These are phyloP conservation scores for Saccharum officinarum DNA, from an alignment of 176 grass and related monocot genomes.

Conservation along the genomic window DNA sequence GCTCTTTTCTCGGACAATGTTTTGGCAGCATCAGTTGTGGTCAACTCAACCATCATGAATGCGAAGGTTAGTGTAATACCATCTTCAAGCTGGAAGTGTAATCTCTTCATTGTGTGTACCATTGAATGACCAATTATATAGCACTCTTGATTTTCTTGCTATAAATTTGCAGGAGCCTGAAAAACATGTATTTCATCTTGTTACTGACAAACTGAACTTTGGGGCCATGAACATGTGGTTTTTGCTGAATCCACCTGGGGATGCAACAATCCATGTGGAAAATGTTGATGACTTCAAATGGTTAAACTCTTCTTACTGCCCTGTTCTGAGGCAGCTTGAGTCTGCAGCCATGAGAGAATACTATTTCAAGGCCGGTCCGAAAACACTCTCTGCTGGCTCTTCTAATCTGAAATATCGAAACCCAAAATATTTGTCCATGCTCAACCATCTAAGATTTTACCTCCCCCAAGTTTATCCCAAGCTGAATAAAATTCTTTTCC, in stretches of 20 bases:
- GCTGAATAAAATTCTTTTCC: constrained; percentile 68
- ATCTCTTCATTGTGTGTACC: background rate
- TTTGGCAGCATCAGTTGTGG: constrained; percentile 70
- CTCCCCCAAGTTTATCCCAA: constrained; percentile 62
- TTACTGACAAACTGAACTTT: constrained; percentile 73
- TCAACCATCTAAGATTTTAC: constrained; percentile 63
- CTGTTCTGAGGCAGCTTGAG: constrained; percentile 61
- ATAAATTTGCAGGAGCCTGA: constrained; percentile 57
- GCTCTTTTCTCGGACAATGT: constrained; percentile 75
- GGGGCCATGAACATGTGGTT: constrained; percentile 80
- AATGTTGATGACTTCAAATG: constrained; percentile 76
- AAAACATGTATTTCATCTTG: constrained; percentile 74
- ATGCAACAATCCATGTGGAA: constrained; percentile 66
- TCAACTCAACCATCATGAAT: constrained; percentile 67
- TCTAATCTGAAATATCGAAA: constrained; percentile 72
- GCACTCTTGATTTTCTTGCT: background rate
- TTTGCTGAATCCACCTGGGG: constrained; percentile 64
- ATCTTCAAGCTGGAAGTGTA: background rate
- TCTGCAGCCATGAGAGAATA: constrained; percentile 64
- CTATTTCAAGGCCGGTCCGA: constrained; percentile 59
- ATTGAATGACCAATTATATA: constrained; percentile 6
- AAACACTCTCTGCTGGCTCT: constrained; percentile 48
- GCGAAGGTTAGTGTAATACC: constrained; percentile 47
- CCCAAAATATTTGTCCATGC: constrained; percentile 65
- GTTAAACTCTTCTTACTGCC: constrained; percentile 67